phyloP scores from a whole-genome alignment of 495 filamentous ascomycete genomes.

The Penicillium fimorum region DNA sequence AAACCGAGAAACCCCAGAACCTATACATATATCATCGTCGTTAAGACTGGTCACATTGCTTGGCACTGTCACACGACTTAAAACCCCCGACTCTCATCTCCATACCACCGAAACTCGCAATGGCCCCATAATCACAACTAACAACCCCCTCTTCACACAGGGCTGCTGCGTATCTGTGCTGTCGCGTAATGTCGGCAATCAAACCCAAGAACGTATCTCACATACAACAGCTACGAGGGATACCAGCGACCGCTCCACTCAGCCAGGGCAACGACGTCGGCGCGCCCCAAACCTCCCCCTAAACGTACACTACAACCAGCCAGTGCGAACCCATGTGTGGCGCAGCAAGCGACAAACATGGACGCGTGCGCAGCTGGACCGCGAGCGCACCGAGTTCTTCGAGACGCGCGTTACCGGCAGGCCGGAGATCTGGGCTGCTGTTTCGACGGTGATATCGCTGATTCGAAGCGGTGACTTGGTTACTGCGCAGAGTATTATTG shows the following conservation, averaged over 20 bases:
- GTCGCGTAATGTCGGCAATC: slow-evolving; percentile 35
- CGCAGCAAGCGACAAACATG: slow-evolving; percentile 50
- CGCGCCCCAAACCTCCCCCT: slow-evolving; percentile 28
- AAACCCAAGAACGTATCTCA: slow-evolving; percentile 13
- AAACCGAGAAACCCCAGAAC: background rate
- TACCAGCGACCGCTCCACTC: slow-evolving; percentile 9
- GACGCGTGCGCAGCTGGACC: slow-evolving; percentile 50
- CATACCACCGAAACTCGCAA: background rate
- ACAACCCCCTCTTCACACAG: slow-evolving; percentile 17
- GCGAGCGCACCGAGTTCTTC: slow-evolving; percentile 66
- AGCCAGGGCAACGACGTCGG: slow-evolving; percentile 18
- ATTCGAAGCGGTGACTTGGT: slow-evolving; percentile 58
- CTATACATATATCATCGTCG: background rate
- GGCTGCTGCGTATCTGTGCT: slow-evolving; percentile 42
- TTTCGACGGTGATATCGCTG: slow-evolving; percentile 63
- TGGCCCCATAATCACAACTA: slow-evolving; percentile 4
- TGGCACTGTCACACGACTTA: slow-evolving; percentile 11
- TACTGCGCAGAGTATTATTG: slow-evolving; percentile 74
- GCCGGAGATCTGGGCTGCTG: slow-evolving; percentile 73
- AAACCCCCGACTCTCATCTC: background rate
- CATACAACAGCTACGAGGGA: slow-evolving; percentile 19
- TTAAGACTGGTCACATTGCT: background rate
- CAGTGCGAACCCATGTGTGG: slow-evolving; percentile 52
- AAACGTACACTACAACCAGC: slow-evolving; percentile 50
- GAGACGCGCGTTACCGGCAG: slow-evolving; percentile 79